A percentile compares a stretch with the other conserved stretches of the same genome.
phyloP scores from a whole-genome alignment of 2,329 filamentous ascomycete genomes.

The Claviceps sp. region DNA sequence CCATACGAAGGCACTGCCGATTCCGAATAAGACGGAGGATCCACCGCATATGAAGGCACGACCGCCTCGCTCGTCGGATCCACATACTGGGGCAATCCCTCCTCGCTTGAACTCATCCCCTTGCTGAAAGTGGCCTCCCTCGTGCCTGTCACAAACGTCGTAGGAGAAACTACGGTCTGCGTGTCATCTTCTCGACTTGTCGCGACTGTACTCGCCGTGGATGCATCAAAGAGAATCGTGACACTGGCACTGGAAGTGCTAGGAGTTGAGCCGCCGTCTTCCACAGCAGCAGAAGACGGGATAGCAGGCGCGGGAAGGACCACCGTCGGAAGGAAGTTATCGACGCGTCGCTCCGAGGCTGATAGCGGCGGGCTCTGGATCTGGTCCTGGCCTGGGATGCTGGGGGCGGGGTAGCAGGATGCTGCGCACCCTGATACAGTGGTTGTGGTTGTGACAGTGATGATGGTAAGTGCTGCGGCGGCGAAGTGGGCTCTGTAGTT shows the following conservation, averaged over 20 bases:
- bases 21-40: background rate
- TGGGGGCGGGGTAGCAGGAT: slow-evolving; percentile 11
- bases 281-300: background rate
- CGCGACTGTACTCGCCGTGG: background rate
- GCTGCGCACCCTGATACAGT: slow-evolving; percentile 18
- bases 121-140: background rate
- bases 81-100: background rate
- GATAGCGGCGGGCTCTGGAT: no score
- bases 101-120: background rate
- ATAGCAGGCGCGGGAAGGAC: background rate
- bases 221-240: background rate
- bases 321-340: background rate
- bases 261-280: background rate
- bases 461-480: slow-evolving; percentile 10
- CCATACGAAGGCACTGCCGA: background rate
- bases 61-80: background rate
- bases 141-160: slow-evolving; percentile 1
- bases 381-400: no score
- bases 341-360: no score
- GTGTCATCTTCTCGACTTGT: background rate
- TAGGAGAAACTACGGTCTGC: background rate
- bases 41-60: background rate
- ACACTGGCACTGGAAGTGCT: background rate
- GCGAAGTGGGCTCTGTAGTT: slow-evolving; percentile 12
- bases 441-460: slow-evolving; percentile 16